Conservation (phyloP, 805 yeast species). For the Saccharomycopsis schoenii region DNA sequence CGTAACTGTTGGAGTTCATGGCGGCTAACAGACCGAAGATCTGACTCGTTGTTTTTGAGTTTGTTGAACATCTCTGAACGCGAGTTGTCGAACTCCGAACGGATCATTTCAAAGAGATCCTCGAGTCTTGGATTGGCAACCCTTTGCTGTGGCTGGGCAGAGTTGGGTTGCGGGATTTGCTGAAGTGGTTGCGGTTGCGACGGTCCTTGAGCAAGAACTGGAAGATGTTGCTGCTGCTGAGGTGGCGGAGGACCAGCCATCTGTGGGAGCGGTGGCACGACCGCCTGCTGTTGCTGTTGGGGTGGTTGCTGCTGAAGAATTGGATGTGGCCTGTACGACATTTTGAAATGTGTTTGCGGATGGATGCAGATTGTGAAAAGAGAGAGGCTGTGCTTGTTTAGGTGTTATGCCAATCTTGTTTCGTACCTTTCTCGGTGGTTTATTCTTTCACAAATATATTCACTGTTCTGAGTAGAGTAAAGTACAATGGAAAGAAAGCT, state of each 20-base stretch:
- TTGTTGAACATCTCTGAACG: neutral
- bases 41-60: constrained; percentile 79
- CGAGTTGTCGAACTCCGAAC: constrained; percentile 71
- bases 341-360: neutral
- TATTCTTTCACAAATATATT: neutral
- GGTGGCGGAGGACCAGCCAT: neutral
- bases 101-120: constrained; percentile 84
- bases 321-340: neutral
- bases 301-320: neutral
- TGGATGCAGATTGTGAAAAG: neutral
- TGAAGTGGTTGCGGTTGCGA: neutral
- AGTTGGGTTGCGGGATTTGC: neutral
- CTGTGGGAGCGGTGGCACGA: neutral
- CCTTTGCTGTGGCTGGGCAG: neutral
- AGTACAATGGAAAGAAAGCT: no score
- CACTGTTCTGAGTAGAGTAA: no score
- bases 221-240: neutral
- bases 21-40: constrained; percentile 24
- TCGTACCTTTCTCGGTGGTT: neutral
- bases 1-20: constrained; percentile 88
- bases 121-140: constrained; percentile 2
- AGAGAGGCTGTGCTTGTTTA: no score
- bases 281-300: neutral
- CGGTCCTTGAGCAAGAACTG: neutral
- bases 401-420: no score